These are phyloP conservation scores for Phoma sp. DNA, from an alignment of 2,329 filamentous ascomycete genomes.

Conservation along the genomic window DNA sequence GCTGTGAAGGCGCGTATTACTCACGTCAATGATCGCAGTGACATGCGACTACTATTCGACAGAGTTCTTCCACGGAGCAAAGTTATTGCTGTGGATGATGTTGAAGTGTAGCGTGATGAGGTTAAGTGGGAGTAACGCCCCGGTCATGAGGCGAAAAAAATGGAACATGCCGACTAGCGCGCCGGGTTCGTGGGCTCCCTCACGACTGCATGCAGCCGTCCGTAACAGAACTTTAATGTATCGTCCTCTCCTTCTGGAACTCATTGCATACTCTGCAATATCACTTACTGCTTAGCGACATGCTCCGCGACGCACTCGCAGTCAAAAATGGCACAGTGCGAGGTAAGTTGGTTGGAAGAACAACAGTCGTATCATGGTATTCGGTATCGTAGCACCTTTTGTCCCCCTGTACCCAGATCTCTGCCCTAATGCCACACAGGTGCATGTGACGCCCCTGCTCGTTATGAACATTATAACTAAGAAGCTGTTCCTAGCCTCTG, in stretches of 20 bases:
- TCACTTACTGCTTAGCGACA: conserved; percentile 21
- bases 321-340: conserved; percentile 17
- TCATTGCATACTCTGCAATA: conserved; percentile 28
- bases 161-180: conserved; percentile 15
- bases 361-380: conserved; percentile 25
- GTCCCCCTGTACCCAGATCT: conserved; percentile 6
- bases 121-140: conserved; percentile 13
- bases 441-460: conserved; percentile 1
- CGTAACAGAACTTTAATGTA: conserved; percentile 42
- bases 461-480: conserved; percentile 24
- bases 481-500: conserved; percentile 1
- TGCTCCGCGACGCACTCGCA: conserved; percentile 11
- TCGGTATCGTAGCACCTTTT: conserved; percentile 24
- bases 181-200: conserved; percentile 21
- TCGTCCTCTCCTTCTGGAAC: conserved; percentile 36
- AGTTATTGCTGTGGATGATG: background rate
- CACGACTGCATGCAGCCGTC: conserved; percentile 24
- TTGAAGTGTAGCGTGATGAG: conserved; percentile 2
- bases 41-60: too few species aligned
- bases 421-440: conserved; percentile 18
- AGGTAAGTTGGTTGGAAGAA: conserved; percentile 7
- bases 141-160: conserved; percentile 5
- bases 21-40: background rate
- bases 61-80: background rate
- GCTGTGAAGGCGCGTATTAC: background rate